Percentiles rank a stretch among this genome's conserved stretches.
phyloP scores from a whole-genome alignment of 192 early-diverging fungal genomes.

The Linnemannia zychae region DNA sequence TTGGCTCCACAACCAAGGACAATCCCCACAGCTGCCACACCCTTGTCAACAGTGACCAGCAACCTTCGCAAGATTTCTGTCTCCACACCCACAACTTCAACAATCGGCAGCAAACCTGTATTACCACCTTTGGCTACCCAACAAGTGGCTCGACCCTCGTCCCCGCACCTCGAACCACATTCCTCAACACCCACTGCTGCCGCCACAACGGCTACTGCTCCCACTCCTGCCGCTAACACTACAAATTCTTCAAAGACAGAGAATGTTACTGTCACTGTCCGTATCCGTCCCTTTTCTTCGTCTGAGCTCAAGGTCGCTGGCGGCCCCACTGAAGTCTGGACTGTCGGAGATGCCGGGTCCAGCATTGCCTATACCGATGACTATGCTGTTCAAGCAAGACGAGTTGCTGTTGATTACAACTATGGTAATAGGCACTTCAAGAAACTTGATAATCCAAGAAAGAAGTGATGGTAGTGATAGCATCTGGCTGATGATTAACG shows the following conservation, averaged over 20 bases:
- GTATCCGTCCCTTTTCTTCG: constrained; percentile 76
- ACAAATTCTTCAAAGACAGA: constrained; percentile 37
- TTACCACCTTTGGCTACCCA: constrained; percentile 9
- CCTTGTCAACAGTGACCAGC: not conserved
- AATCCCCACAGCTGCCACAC: not conserved
- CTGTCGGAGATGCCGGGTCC: constrained; percentile 35
- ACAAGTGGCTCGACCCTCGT: not conserved
- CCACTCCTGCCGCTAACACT: not conserved
- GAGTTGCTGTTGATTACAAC: constrained; percentile 50
- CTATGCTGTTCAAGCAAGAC: constrained; percentile 40
- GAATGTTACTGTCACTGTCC: constrained; percentile 79
- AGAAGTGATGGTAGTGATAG: not conserved
- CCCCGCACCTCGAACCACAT: not conserved
- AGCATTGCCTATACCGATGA: constrained; percentile 45
- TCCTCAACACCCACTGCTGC: constrained; percentile 10
- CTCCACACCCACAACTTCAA: not conserved
- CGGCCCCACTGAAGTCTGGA: constrained; percentile 61
- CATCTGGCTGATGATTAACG: not conserved
- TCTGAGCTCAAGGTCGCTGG: constrained; percentile 66
- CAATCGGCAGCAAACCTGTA: constrained; percentile 12
- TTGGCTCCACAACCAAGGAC: not conserved
- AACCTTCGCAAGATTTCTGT: constrained; percentile 17
- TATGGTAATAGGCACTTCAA: constrained; percentile 43
- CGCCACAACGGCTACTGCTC: not conserved
- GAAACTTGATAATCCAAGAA: not conserved